Base-by-base conservation (phyloP, 768 basidiomycete species). In the Mycena vitilis region DNA sequence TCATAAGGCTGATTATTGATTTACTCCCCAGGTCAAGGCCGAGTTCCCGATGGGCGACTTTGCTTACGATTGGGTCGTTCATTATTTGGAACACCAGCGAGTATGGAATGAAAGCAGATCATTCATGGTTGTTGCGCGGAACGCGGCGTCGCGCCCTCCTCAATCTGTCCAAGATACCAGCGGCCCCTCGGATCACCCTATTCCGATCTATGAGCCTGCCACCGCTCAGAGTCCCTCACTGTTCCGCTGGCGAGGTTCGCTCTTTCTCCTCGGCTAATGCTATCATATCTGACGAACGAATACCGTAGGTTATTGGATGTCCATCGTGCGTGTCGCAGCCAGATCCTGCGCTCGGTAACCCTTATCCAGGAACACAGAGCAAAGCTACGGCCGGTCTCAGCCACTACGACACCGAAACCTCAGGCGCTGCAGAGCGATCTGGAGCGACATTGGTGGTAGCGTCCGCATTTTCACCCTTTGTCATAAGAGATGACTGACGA, bases 111-210 rank as follows among this genome's bases (percentile, higher is more conserved):
- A 65, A 30, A 70, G 68, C 48, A 22, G 68, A 40, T 65, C 68
- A 1, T 70, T 70, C 68, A 70, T 63, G 37, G 65, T 70, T 23
- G 63, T 70, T 3, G 69, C 69, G 5, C 58, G 69, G n/a, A 70
- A 66, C 25, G 55, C 69, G 1, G 48, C 47, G 16, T 37, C 30
- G 2, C 58, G 63, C 1, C 68, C 68, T 1, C 25, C 7, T 22
- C 49, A 36, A 25, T 56, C 54, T 5, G 5, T 38, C 16, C 25
- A 42, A n/a, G 30, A 63, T 12, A 22, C 37, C 23, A 37, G 20
- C 7, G 49, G 47, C 16, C 45, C 60, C 12, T 9, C 25, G 25
- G 58, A 61, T 38, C 65, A 38, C 30, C 63, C 40, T n/a, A 47
- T 40, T 30, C 69, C 69, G 9, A 51, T 66, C 9, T 70, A 70